Percentiles rank a stretch among this genome's conserved stretches.
These are phyloP conservation scores for Schrenkiella parvula DNA, from an alignment of 345 rosid species.

Conservation along the genomic window DNA sequence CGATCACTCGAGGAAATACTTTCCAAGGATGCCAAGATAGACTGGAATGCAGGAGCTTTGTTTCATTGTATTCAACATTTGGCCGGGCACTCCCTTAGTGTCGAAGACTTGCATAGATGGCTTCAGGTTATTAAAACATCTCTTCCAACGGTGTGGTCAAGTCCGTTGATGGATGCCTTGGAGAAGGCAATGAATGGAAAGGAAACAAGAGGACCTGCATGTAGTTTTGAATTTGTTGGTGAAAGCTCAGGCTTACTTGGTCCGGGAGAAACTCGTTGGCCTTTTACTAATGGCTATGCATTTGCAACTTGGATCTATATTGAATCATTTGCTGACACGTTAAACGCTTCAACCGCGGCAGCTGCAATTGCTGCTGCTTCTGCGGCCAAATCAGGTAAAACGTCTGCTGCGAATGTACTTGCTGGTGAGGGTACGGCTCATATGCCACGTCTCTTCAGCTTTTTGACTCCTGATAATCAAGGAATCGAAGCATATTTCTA, in stretches of 20 bases:
- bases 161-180: constrained; percentile 58
- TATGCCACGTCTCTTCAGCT: constrained; percentile 96
- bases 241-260: constrained; percentile 98
- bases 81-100: constrained; percentile 84
- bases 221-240: constrained; percentile 92
- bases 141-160: constrained; percentile 61
- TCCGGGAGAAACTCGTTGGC: constrained; percentile 98
- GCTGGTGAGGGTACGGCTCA: constrained; percentile 94
- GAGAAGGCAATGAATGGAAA: constrained; percentile 88
- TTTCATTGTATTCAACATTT: constrained; percentile 78
- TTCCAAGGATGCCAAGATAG: constrained; percentile 45
- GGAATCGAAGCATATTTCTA: constrained; percentile 95
- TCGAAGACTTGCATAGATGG: constrained; percentile 70
- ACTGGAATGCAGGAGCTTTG: constrained; percentile 74
- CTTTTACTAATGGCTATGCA: constrained; percentile 87
- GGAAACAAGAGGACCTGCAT: constrained; percentile 89
- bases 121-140: constrained; percentile 59
- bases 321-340: constrained; percentile 95
- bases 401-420: constrained; percentile 75
- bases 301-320: constrained; percentile 98
- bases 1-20: constrained; percentile 73
- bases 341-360: constrained; percentile 92
- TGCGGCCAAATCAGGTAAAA: constrained; percentile 91
- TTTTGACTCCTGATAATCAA: constrained; percentile 88
- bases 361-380: constrained; percentile 95